Conservation (phyloP, 345 rosid genomes). For the Triadica sebifera region DNA sequence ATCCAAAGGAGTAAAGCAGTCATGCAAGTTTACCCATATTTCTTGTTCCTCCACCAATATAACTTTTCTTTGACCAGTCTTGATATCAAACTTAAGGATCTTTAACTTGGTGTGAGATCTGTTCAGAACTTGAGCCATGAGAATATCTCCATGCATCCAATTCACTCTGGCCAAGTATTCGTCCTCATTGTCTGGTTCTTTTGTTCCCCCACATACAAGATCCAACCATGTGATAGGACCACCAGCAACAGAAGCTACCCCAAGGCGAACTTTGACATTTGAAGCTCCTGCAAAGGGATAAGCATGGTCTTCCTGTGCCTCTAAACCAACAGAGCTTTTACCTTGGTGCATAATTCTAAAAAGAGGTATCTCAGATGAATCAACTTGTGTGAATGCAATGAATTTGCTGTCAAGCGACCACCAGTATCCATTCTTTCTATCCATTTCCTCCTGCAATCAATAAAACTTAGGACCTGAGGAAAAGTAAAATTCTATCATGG, state of each 20-base stretch:
- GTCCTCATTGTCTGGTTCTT: slow-evolving; percentile 41
- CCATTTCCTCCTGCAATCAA: slow-evolving; percentile 89
- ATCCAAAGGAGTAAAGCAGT: slow-evolving; percentile 84
- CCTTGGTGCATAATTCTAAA: slow-evolving; percentile 99
- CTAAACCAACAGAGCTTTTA: slow-evolving; percentile 66
- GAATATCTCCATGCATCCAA: slow-evolving; percentile 80
- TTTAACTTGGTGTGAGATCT: slow-evolving; percentile 70
- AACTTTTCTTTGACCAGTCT: slow-evolving; percentile 61
- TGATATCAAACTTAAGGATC: slow-evolving; percentile 64
- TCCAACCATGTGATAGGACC: slow-evolving; percentile 83
- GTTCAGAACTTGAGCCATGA: slow-evolving; percentile 69
- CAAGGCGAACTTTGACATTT: slow-evolving; percentile 80
- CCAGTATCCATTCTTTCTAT: slow-evolving; percentile 90
- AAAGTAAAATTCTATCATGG: neutral
- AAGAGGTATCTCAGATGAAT: slow-evolving; percentile 68
- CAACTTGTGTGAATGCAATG: slow-evolving; percentile 80
- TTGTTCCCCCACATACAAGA: slow-evolving; percentile 70
- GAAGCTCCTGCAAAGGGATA: slow-evolving; percentile 95
- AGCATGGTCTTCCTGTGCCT: slow-evolving; percentile 91
- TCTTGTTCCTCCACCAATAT: slow-evolving; percentile 63
- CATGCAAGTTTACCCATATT: slow-evolving; percentile 82
- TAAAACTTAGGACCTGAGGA: slow-evolving; percentile 8
- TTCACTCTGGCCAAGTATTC: slow-evolving; percentile 86
- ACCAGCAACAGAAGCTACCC: slow-evolving; percentile 73
- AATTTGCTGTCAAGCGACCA: slow-evolving; percentile 92